These are phyloP conservation scores for Vitis hybrid DNA, from an alignment of 177 flowering plant species.

Conservation along the genomic window DNA sequence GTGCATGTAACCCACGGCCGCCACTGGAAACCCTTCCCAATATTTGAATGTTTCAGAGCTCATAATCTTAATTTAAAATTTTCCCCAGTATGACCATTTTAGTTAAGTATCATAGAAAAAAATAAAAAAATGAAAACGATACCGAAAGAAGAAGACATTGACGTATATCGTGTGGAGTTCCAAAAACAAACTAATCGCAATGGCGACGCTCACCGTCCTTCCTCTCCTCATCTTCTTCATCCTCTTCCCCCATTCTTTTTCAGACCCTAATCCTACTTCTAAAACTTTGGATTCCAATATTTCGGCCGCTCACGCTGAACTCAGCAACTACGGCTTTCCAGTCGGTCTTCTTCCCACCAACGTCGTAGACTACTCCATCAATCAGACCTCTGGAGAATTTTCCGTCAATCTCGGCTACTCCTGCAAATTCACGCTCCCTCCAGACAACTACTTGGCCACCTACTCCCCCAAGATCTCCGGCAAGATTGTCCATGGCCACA, in stretches of 20 bases:
- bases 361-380: slow-evolving; percentile 49
- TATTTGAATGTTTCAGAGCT: no score
- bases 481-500: slow-evolving; percentile 57
- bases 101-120: no score
- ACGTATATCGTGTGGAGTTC: no score
- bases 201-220: slow-evolving; percentile 17
- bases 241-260: slow-evolving; percentile 11
- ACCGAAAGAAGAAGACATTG: no score
- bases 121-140: no score
- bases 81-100: no score
- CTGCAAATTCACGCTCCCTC: slow-evolving; percentile 78
- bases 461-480: slow-evolving; percentile 64
- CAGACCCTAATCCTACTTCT: slow-evolving; percentile 15
- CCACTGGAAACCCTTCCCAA: no score
- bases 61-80: no score
- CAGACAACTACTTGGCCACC: slow-evolving; percentile 83
- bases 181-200: slow-evolving; percentile 1
- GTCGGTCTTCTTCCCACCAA: slow-evolving; percentile 72
- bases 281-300: neutral
- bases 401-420: slow-evolving; percentile 41
- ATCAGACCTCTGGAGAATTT: slow-evolving; percentile 79
- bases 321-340: slow-evolving; percentile 69
- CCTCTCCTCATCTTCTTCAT: slow-evolving; percentile 18
- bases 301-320: slow-evolving; percentile 56
- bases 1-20: neutral